Conservation (phyloP, 2,329 filamentous ascomycete species). For the Knufia petricola region DNA sequence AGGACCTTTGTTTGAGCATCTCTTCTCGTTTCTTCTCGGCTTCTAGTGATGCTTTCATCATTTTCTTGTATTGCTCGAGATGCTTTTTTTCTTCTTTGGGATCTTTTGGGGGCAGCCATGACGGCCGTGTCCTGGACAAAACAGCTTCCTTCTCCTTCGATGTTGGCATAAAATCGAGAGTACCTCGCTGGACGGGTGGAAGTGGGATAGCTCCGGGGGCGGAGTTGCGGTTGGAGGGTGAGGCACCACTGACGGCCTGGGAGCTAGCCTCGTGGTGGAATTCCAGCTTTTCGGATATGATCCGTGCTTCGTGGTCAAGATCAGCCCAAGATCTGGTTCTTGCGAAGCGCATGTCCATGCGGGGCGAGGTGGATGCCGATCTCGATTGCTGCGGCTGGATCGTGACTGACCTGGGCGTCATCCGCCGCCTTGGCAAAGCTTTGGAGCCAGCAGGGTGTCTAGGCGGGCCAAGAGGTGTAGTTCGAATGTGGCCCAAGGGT, state of each 20-base stretch:
- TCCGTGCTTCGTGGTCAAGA: conserved; percentile 50
- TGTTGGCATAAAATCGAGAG: conserved; percentile 56
- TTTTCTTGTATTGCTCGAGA: conserved; percentile 59
- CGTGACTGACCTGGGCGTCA: conserved; percentile 14
- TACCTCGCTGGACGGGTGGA: conserved; percentile 53
- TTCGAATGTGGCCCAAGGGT: conserved; percentile 33
- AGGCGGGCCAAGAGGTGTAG: conserved; percentile 23
- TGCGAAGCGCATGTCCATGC: conserved; percentile 23
- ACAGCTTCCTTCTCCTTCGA: conserved; percentile 59
- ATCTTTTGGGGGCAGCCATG: conserved; percentile 59
- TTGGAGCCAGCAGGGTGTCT: conserved; percentile 23
- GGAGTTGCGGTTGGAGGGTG: conserved; percentile 30
- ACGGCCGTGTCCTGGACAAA: conserved; percentile 56
- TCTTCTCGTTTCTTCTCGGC: conserved; percentile 46
- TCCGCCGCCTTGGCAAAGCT: conserved; percentile 15
- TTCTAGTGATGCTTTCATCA: conserved; percentile 55
- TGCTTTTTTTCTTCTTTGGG: conserved; percentile 86
- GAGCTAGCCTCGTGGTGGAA: conserved; percentile 42
- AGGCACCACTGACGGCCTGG: conserved; percentile 33
- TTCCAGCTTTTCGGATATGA: conserved; percentile 51
- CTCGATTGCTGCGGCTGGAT: conserved; percentile 11
- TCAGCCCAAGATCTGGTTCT: conserved; percentile 51
- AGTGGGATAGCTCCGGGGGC: conserved; percentile 38
- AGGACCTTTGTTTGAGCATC: conserved; percentile 38
- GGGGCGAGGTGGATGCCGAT: conserved; percentile 23